These are phyloP conservation scores for Metroxylon sagu DNA, from an alignment of 176 grass and related monocot species.

Conservation along the genomic window DNA sequence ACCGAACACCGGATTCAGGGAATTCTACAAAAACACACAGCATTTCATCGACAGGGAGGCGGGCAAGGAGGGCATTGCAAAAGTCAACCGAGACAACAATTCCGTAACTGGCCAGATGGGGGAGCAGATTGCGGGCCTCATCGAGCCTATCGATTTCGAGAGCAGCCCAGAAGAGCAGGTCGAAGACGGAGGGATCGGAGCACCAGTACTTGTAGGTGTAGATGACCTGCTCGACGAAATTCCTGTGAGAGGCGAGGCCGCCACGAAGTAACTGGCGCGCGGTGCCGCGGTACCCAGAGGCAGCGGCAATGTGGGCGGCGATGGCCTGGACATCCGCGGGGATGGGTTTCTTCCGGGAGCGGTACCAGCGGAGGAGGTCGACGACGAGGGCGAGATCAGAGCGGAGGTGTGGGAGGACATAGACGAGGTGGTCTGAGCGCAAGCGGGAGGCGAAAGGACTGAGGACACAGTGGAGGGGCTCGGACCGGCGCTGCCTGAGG, in stretches of 20 bases:
- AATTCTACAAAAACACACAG: conserved; percentile 40
- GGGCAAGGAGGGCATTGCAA: conserved; percentile 56
- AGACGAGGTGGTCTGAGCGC: conserved; percentile 43
- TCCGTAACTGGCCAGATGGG: conserved; percentile 55
- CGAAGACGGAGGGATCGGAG: conserved; percentile 63
- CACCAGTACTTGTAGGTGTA: conserved; percentile 82
- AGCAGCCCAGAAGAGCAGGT: conserved; percentile 57
- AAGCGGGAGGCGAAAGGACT: conserved; percentile 29
- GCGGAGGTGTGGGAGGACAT: conserved; percentile 41
- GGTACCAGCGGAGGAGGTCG: conserved; percentile 44
- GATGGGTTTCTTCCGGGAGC: conserved; percentile 32
- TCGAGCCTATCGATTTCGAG: conserved; percentile 31
- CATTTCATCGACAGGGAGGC: conserved; percentile 46
- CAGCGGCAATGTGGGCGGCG: conserved; percentile 19
- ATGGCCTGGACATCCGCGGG: conserved; percentile 44
- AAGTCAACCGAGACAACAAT: conserved; percentile 47
- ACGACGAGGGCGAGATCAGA: conserved; percentile 32
- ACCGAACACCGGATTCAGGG: conserved; percentile 25
- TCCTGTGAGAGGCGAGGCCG: conserved; percentile 31
- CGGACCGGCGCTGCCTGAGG: conserved; percentile 31
- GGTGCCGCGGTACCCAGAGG: conserved; percentile 8
- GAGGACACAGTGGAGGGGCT: conserved; percentile 32
- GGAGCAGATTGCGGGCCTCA: conserved; percentile 33
- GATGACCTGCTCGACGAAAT: conserved; percentile 66
- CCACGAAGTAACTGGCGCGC: conserved; percentile 28